Base-by-base conservation (phyloP, 495 filamentous ascomycete genomes). In the Lepraria neglecta region DNA sequence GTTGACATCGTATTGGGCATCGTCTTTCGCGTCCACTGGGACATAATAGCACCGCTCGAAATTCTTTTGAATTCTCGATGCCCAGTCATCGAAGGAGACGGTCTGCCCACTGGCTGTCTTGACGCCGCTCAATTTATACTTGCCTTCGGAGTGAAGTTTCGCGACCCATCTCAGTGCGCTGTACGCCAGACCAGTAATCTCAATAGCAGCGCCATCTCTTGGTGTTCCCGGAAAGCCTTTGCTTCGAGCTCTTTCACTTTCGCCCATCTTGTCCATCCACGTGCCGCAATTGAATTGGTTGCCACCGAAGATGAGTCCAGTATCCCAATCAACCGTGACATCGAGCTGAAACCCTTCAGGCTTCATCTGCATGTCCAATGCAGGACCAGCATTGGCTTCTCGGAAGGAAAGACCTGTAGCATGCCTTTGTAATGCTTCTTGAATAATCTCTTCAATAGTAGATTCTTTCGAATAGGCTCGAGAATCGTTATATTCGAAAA, bases 261-360 rank as follows among this genome's bases (percentile, higher is more conserved):
- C 95, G n/a, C 95, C 95, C 94, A 97, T 99, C 80, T 99, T 99
- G 76, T 99, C 95, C 87, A 96, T 95, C 95, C 95, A 99, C 5
- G 95, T 99, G 58, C 95, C 95, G 67, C 95, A 99, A 70, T 99
- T 99, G 71, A 75, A 77, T 70, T 97, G 90, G 65, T 87, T 97
- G 42, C 95, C 95, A 43, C 95, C 95, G 66, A 92, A 95, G 61
- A 99, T 86, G 57, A 99, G 80, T 19, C 95, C 95, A 2, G 87
- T 96, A 12, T 82, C 79, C 95, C 94, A 97, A 69, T 97, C 92
- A 14, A 95, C 89, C 31, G 87, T 83, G 62, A 97, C 84, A 58
- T 96, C 84, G 43, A 94, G 88, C 63, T 95, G 81, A 75, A 99
- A 99, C 2, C 95, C 95, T 65, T 88, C 88, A 17, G 87, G 76